Evolutionary conservation across 148 eudicot species (phyloP), one percentile per base, ranked within the genome.

Genomic region (Simmondsia chinensis): DNA sequence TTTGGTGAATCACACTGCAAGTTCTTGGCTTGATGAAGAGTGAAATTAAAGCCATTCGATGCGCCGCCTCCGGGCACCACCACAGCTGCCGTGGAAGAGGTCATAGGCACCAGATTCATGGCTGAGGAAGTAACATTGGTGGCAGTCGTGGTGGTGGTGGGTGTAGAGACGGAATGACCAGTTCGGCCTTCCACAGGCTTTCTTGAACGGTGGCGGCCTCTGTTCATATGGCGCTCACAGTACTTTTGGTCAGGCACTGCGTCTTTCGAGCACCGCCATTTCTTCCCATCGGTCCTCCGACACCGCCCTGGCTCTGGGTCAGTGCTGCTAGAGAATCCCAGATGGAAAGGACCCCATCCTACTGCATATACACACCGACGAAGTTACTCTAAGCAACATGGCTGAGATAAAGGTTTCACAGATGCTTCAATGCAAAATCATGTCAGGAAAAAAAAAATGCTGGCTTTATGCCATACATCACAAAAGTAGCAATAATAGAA

Each of bases 121-220:
- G n/a, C n/a, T n/a, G n/a, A n/a, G n/a, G n/a, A n/a, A n/a, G n/a
- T n/a, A n/a, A n/a, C n/a, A n/a, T n/a, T n/a, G n/a, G n/a, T n/a
- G n/a, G n/a, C n/a, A n/a, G n/a, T n/a, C n/a, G n/a, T n/a, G n/a
- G n/a, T n/a, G n/a, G n/a, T n/a, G n/a, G n/a, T n/a, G n/a, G n/a
- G n/a, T n/a, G n/a, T n/a, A n/a, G n/a, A n/a, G n/a, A n/a, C n/a
- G n/a, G n/a, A n/a, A n/a, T n/a, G n/a, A n/a, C n/a, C n/a, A n/a
- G n/a, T n/a, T n/a, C 86, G 74, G 74, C 65, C 70, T 69, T 69
- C 74, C 95, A 85, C 95, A 76, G 65, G 95, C 95, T 85, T 85
- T 85, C 95, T 85, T 85, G 95, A 85, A 85, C 95, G 95, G 61
- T 85, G 89, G 43, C 95, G 95, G 75, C 91, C 86, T 29, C 86